Evolutionary conservation across 306 rosid species (phyloP).

Genomic region (Cucumis melo): DNA sequence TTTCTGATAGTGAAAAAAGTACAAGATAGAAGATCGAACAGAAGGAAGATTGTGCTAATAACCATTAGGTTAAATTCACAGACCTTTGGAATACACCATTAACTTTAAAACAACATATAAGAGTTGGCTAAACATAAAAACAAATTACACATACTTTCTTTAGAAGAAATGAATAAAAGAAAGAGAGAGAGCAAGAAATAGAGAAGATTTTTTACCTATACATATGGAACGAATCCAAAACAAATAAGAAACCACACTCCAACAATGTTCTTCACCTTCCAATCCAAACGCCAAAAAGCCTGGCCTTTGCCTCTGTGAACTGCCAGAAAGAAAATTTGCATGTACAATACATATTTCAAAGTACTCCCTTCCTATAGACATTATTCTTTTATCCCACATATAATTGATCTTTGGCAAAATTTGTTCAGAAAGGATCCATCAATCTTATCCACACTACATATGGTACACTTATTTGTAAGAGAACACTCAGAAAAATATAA

Average conservation of each 20-base stretch:
- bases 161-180: not conserved
- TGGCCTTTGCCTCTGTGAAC: not conserved
- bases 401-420: not conserved
- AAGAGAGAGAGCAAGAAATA: no score
- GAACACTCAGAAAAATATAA: not conserved
- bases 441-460: not conserved
- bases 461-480: conserved; percentile 5
- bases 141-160: not conserved
- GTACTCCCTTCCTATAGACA: not conserved
- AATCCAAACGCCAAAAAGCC: not conserved
- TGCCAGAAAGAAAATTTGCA: not conserved
- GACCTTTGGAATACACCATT: not conserved
- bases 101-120: not conserved
- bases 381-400: not conserved
- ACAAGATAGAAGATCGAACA: no score
- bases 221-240: not conserved
- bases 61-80: not conserved
- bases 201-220: not conserved
- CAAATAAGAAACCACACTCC: not conserved
- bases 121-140: not conserved
- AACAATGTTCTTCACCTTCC: not conserved
- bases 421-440: not conserved
- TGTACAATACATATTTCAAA: not conserved
- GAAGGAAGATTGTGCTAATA: no score
- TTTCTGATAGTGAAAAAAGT: no score